Base-by-base conservation (phyloP, 2,329 filamentous ascomycete genomes). In the Triangularia setosa region DNA sequence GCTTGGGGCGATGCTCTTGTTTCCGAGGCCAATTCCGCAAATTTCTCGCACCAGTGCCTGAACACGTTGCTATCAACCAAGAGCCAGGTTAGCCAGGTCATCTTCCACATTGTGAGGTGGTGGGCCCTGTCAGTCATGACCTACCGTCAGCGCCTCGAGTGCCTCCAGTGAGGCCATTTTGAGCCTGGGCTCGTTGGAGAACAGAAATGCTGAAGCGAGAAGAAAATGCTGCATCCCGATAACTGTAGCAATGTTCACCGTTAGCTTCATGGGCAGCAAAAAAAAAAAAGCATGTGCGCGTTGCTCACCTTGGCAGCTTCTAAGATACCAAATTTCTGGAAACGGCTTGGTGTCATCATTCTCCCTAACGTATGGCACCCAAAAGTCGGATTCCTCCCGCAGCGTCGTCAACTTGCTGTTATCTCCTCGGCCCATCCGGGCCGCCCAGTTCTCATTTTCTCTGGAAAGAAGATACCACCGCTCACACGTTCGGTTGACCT, bases 221-320 rank as follows among this genome's bases (percentile, higher is more conserved):
- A 86, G 81, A 68, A 85, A 81, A 71, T 88, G 85, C 61, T 87
- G 85, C 16, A 85, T 77, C 0, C 85, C 87, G 8, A 85, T 84
- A 4, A 86, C 84, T 55, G 25, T 14, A 16, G 5, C 11, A 28
- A 73, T 77, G 65, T 63, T 82, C 81, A 76, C 69, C 86, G 81
- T 66, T 83, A 85, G 64, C 83, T 82, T 53, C 80, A 82, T 11
- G 84, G 76, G 69, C 85, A 84, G 76, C 83, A 84, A 1, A 87
- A 78, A 58, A 84, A 83, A 84, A 1, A 87, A 78, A 58, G 85
- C 80, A 0, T 86, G 86, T 67, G 89, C 0, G 80, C 27, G 79
- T 75, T 0, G 72, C 77, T 66, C 62, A 83, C 81, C 77, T 69
- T 86, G 81, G 67, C 83, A 85, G 64, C 83, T 82, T 53, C 80